phyloP scores from a whole-genome alignment of 176 grass and related monocot genomes.

The Cenchrus americanus region DNA sequence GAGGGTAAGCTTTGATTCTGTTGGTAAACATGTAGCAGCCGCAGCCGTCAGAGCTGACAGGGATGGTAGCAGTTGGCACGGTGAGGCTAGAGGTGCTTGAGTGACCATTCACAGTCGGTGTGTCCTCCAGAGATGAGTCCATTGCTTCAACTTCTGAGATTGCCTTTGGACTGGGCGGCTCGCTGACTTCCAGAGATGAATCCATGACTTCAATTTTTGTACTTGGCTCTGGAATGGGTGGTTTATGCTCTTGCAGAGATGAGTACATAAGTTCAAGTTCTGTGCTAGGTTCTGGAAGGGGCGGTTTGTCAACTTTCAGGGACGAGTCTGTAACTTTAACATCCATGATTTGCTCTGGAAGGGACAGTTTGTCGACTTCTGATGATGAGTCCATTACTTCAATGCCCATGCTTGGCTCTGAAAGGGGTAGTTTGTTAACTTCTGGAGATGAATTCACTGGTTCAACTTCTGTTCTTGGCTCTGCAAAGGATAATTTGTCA shows the following conservation, averaged over 20 bases:
- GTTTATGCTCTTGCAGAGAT: neutral
- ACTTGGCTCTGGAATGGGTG: neutral
- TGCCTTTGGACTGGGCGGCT: slow-evolving; percentile 32
- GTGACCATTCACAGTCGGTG: neutral
- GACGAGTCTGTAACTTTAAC: neutral
- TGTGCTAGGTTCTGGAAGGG: neutral
- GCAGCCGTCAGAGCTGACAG: slow-evolving; percentile 5
- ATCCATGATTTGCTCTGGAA: neutral
- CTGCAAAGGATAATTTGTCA: neutral
- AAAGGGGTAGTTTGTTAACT: neutral
- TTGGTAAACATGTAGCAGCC: slow-evolving; percentile 47
- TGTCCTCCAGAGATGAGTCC: slow-evolving; percentile 18
- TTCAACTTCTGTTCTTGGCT: slow-evolving; percentile 3
- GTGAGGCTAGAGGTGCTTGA: neutral
- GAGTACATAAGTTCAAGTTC: neutral
- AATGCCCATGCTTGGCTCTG: neutral
- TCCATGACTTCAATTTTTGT: neutral
- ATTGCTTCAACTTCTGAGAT: slow-evolving; percentile 12
- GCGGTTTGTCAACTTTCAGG: neutral
- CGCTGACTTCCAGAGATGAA: neutral
- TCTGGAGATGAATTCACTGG: neutral
- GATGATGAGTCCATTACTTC: neutral
- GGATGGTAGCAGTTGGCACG: neutral
- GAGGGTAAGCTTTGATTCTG: slow-evolving; percentile 51
- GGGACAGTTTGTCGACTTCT: neutral